Evolutionary conservation across 2,329 filamentous ascomycete genomes (phyloP).

Genomic region (Chaetomiaceae sp.): DNA sequence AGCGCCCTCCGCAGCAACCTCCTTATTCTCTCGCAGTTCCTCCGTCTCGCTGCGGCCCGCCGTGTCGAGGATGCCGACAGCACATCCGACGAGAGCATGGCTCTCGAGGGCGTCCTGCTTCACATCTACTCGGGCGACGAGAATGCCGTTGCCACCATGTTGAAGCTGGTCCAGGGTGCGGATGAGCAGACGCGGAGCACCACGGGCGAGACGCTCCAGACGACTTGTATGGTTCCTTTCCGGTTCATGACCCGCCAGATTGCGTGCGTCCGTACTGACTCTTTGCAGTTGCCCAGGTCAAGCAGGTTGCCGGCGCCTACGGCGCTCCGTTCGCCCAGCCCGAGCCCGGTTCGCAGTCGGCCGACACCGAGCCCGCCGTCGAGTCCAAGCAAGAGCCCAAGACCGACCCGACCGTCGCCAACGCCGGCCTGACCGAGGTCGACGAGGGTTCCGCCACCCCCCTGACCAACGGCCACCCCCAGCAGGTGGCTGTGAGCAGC

Average conservation of each 20-base stretch:
- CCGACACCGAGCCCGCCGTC: conserved; percentile 29
- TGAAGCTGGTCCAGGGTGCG: conserved; percentile 70
- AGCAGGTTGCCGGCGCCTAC: conserved; percentile 51
- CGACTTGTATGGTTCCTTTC: conserved; percentile 58
- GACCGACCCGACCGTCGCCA: conserved; percentile 62
- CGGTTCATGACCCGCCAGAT: not conserved
- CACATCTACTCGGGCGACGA: conserved; percentile 76
- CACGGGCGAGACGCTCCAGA: conserved; percentile 57
- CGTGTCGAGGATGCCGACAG: conserved; percentile 64
- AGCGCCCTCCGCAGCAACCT: conserved; percentile 59
- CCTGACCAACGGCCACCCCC: conserved; percentile 39
- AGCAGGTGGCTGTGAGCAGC: conserved; percentile 36
- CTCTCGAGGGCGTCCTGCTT: conserved; percentile 73
- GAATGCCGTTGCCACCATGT: conserved; percentile 65
- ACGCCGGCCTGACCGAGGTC: conserved; percentile 65
- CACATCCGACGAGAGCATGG: conserved; percentile 66
- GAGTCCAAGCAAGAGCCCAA: conserved; percentile 30
- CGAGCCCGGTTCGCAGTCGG: conserved; percentile 21
- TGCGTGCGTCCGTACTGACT: conserved; percentile 20
- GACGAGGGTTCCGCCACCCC: conserved; percentile 42
- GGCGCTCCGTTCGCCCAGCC: conserved; percentile 36
- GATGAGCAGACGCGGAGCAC: conserved; percentile 63
- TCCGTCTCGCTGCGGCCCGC: conserved; percentile 72
- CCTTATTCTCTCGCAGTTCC: conserved; percentile 70
- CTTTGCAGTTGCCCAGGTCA: conserved; percentile 52